phyloP scores from a whole-genome alignment of 164 flowering plant genomes.

The Pachysandra terminalis region DNA sequence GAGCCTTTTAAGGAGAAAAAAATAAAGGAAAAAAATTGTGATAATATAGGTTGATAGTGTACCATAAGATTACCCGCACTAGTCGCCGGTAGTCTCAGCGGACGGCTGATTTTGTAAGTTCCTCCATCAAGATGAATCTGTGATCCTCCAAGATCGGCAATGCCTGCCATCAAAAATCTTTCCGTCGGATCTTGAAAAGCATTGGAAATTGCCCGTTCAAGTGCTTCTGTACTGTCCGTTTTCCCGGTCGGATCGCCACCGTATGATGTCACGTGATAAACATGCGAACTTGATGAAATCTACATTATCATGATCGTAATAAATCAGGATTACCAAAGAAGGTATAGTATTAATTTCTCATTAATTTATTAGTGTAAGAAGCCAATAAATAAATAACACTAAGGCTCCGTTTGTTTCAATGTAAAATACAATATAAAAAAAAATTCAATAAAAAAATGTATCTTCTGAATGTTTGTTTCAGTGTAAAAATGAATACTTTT shows the following conservation, averaged over 20 bases:
- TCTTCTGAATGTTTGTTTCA: too few species aligned
- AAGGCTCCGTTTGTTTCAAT: too few species aligned
- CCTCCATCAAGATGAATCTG: slow-evolving; percentile 20
- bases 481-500: too few species aligned
- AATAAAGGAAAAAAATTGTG: not conserved
- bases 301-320: not conserved
- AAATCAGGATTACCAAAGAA: not conserved
- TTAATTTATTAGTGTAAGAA: too few species aligned
- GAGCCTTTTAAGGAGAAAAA: too few species aligned
- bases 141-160: slow-evolving; percentile 15
- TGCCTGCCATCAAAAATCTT: slow-evolving; percentile 10
- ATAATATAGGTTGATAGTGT: not conserved
- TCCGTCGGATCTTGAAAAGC: slow-evolving; percentile 5
- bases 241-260: slow-evolving; percentile 24
- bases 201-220: slow-evolving; percentile 10
- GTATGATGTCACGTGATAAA: slow-evolving; percentile 13
- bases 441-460: too few species aligned
- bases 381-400: too few species aligned
- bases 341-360: too few species aligned
- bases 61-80: slow-evolving; percentile 19
- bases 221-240: slow-evolving; percentile 21
- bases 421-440: too few species aligned
- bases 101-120: slow-evolving; percentile 20
- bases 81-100: slow-evolving; percentile 10
- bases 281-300: slow-evolving; percentile 6